Evolutionary conservation across 768 basidiomycete genomes (phyloP).

Genomic region (Hericium alpestre): DNA sequence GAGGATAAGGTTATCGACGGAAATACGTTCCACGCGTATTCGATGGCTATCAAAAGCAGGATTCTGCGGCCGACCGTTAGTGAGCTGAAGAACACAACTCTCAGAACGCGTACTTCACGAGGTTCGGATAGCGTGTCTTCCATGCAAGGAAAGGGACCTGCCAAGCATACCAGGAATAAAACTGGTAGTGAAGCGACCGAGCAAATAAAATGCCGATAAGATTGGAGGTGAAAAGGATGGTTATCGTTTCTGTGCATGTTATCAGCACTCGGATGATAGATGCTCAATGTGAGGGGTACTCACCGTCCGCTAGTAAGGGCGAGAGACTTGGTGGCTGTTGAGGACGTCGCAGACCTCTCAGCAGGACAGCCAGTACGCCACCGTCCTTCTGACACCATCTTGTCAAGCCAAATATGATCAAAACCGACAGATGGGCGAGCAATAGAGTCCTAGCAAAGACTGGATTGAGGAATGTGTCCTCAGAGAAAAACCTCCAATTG

Average conservation of each 20-base stretch:
- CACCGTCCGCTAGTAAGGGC: slow-evolving; percentile 54
- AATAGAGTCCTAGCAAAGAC: slow-evolving; percentile 55
- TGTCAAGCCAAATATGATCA: slow-evolving; percentile 57
- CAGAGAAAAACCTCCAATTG: slow-evolving; percentile 86
- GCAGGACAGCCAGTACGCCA: slow-evolving; percentile 46
- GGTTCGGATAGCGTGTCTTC: slow-evolving; percentile 54
- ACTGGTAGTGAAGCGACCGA: slow-evolving; percentile 94
- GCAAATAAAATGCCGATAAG: slow-evolving; percentile 87
- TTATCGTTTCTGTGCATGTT: slow-evolving; percentile 52
- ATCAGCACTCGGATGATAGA: slow-evolving; percentile 8
- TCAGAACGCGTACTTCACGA: slow-evolving; percentile 42
- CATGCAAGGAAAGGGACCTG: slow-evolving; percentile 79
- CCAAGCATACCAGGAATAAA: slow-evolving; percentile 95
- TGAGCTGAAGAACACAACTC: background rate
- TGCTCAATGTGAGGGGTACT: slow-evolving; percentile 17
- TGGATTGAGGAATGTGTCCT: slow-evolving; percentile 62
- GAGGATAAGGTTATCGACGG: slow-evolving; percentile 72
- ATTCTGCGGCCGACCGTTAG: slow-evolving; percentile 33
- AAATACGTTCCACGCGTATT: slow-evolving; percentile 83
- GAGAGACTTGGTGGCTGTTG: slow-evolving; percentile 33
- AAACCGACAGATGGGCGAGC: slow-evolving; percentile 46
- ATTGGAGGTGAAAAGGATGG: slow-evolving; percentile 83
- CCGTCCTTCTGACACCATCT: slow-evolving; percentile 74
- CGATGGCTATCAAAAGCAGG: slow-evolving; percentile 47
- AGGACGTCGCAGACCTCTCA: slow-evolving; percentile 43